A percentile compares a stretch with the other conserved stretches of the same genome.
These are phyloP conservation scores for Diaporthe vexans DNA, from an alignment of 2,329 filamentous ascomycete species.

Conservation along the genomic window DNA sequence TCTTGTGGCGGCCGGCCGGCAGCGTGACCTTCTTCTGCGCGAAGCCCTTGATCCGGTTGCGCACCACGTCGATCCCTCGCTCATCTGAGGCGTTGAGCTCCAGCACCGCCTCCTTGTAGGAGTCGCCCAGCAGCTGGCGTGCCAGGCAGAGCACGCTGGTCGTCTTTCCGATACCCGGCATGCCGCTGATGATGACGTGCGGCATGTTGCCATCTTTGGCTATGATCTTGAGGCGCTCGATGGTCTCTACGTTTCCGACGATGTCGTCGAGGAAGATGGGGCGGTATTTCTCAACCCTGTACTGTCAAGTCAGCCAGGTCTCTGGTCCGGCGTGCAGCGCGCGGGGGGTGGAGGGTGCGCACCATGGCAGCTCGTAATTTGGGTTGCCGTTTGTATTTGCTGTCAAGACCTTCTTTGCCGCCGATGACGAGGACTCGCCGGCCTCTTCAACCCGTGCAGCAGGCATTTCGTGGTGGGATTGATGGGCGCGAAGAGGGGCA, in stretches of 20 bases:
- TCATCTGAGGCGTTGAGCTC: slow-evolving; percentile 98
- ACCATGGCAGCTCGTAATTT: slow-evolving; percentile 87
- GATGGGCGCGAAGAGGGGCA: not conserved
- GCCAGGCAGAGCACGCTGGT: slow-evolving; percentile 95
- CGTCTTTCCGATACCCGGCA: slow-evolving; percentile 99
- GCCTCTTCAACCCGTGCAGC: slow-evolving; percentile 63
- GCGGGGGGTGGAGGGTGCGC: slow-evolving; percentile 46
- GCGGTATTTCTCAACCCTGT: slow-evolving; percentile 97
- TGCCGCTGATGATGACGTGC: slow-evolving; percentile 98
- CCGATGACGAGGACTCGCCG: slow-evolving; percentile 74
- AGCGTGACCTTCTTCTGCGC: slow-evolving; percentile 99
- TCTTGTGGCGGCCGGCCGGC: slow-evolving; percentile 89
- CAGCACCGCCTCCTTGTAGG: slow-evolving; percentile 97
- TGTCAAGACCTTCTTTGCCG: slow-evolving; percentile 68
- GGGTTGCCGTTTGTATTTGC: slow-evolving; percentile 63
- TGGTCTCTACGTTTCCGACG: slow-evolving; percentile 97
- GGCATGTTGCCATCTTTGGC: slow-evolving; percentile 99
- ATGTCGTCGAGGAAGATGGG: slow-evolving; percentile 96
- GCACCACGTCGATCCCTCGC: slow-evolving; percentile 95
- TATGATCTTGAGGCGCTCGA: slow-evolving; percentile 97
- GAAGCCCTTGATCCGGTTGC: slow-evolving; percentile 97
- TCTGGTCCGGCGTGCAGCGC: not conserved
- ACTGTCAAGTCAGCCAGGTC: slow-evolving; percentile 30
- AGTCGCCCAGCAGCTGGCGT: slow-evolving; percentile 88
- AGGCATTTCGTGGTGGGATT: slow-evolving; percentile 56